Evolutionary conservation across 2,329 filamentous ascomycete genomes (phyloP).

Genomic region (Chrysoporthe deuterocubensis): DNA sequence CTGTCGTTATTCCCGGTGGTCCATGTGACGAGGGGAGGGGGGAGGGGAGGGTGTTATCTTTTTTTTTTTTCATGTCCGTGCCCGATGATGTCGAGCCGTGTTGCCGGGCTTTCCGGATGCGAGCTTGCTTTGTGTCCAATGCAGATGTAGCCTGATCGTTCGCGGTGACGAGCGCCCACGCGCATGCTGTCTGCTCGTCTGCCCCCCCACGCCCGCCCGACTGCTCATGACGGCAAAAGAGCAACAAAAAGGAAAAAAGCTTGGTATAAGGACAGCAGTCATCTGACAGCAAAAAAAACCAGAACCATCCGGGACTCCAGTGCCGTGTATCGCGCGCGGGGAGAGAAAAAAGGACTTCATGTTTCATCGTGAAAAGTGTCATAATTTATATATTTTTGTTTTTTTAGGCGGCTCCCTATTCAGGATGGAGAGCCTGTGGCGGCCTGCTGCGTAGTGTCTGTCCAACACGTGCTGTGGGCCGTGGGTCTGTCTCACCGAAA

Average conservation of each 20-base stretch:
- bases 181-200: neutral
- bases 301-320: neutral
- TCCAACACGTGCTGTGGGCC: conserved; percentile 3
- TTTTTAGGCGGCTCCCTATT: neutral
- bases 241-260: neutral
- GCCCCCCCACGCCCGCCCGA: conserved; percentile 10
- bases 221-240: neutral
- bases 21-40: neutral
- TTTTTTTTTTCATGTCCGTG: neutral
- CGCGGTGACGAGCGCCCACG: neutral
- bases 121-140: neutral
- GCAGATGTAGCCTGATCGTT: neutral
- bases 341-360: neutral
- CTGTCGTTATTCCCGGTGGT: neutral
- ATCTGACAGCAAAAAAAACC: neutral
- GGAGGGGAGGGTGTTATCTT: no score
- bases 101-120: neutral
- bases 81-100: neutral
- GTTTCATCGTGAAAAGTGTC: neutral
- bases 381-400: conserved; percentile 5
- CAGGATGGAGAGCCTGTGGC: conserved; percentile 5
- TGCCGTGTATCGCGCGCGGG: neutral
- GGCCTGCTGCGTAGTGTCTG: conserved; percentile 4
- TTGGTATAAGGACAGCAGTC: neutral
- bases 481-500: conserved; percentile 26